These are phyloP conservation scores for Arachis monticola DNA, from an alignment of 331 rosid genomes.

Conservation along the genomic window DNA sequence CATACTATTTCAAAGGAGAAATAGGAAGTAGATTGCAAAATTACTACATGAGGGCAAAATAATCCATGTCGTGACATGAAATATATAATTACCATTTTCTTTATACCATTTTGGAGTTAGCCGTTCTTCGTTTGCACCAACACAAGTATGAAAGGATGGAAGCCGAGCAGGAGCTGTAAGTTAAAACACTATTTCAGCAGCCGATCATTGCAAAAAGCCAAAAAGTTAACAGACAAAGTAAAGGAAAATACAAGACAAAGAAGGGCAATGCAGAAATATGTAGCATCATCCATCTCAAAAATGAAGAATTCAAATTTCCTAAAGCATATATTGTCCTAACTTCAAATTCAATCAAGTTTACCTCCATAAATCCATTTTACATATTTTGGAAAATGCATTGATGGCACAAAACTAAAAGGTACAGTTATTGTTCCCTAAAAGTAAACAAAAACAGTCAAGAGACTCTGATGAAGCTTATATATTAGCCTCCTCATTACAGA, in stretches of 20 bases:
- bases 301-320: conserved; percentile 24
- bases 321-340: conserved; percentile 18
- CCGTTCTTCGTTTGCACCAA: conserved; percentile 91
- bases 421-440: conserved; percentile 9
- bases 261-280: neutral
- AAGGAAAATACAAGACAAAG: conserved; percentile 11
- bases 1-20: conserved; percentile 15
- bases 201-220: conserved; percentile 2
- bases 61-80: conserved; percentile 6
- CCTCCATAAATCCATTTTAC: conserved; percentile 1
- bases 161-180: conserved; percentile 82
- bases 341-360: conserved; percentile 13
- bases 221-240: conserved; percentile 9
- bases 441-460: conserved; percentile 15
- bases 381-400: conserved; percentile 14
- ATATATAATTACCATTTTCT: conserved; percentile 78
- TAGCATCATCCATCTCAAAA: conserved; percentile 14
- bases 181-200: conserved; percentile 36
- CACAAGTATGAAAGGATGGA: conserved; percentile 97
- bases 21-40: conserved; percentile 11
- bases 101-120: conserved; percentile 93
- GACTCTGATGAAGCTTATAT: conserved; percentile 6
- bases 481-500: conserved; percentile 1
- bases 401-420: neutral
- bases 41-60: neutral